phyloP scores from a whole-genome alignment of 345 rosid species.

The Populus tremula region DNA sequence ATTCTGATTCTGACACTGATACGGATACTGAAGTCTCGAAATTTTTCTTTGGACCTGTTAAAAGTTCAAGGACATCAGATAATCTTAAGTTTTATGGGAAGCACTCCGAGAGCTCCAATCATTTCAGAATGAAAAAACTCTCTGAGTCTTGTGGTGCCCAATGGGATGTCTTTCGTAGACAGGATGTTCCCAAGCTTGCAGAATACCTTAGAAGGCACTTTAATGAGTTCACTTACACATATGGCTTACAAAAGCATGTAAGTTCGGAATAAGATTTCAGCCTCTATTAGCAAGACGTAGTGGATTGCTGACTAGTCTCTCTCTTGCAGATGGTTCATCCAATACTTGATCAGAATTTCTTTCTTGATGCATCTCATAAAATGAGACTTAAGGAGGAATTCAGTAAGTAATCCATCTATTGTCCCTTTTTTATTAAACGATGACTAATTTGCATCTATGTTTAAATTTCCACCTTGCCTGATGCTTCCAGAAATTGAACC shows the following conservation, averaged over 20 bases:
- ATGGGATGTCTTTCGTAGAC: constrained; percentile 92
- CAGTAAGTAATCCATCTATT: constrained; percentile 42
- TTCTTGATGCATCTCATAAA: constrained; percentile 70
- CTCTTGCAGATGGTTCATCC: constrained; percentile 71
- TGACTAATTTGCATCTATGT: background rate
- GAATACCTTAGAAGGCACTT: constrained; percentile 71
- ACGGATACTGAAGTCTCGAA: constrained; percentile 39
- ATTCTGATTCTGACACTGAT: constrained; percentile 44
- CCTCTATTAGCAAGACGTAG: constrained; percentile 2
- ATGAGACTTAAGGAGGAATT: constrained; percentile 82
- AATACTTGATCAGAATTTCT: constrained; percentile 76
- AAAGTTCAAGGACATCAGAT: constrained; percentile 35
- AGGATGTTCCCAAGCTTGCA: constrained; percentile 77
- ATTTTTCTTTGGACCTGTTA: constrained; percentile 29
- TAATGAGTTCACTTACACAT: constrained; percentile 42
- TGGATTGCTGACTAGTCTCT: constrained; percentile 13
- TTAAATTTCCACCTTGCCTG: constrained; percentile 3
- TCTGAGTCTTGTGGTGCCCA: constrained; percentile 63
- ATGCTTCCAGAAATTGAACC: constrained; percentile 72
- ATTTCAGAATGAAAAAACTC: constrained; percentile 29
- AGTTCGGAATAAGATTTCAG: constrained; percentile 24
- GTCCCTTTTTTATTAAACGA: background rate
- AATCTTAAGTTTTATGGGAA: constrained; percentile 26
- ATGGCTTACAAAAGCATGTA: constrained; percentile 48
- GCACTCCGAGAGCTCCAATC: constrained; percentile 26